These are phyloP conservation scores for Aspergillus luchuensis DNA, from an alignment of 2,329 filamentous ascomycete genomes.

Conservation along the genomic window DNA sequence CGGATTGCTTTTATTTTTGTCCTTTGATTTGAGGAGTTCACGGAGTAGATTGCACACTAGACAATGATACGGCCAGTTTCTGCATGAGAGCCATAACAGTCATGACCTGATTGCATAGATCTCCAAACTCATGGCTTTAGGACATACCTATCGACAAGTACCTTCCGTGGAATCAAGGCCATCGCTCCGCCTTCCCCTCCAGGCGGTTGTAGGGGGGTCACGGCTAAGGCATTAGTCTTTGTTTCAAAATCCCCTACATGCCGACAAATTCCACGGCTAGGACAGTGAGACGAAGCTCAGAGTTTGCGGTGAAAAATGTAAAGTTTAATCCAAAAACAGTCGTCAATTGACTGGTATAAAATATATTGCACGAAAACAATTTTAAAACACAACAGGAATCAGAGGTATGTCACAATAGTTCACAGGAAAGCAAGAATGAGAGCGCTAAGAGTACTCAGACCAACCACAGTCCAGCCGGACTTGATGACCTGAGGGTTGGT, in stretches of 20 bases:
- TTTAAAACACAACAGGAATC: conserved; percentile 35
- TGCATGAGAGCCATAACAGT: not conserved
- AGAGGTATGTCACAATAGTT: conserved; percentile 35
- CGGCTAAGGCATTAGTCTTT: not conserved
- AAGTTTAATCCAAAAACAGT: conserved; percentile 23
- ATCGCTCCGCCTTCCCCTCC: not conserved
- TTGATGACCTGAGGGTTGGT: conserved; percentile 65
- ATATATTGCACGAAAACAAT: conserved; percentile 29
- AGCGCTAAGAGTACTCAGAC: conserved; percentile 55
- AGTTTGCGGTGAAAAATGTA: not conserved
- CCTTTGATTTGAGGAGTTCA: not conserved
- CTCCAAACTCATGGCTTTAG: not conserved
- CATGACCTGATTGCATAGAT: not conserved
- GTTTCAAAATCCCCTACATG: not conserved
- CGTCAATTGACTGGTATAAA: conserved; percentile 23
- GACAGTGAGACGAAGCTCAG: not conserved
- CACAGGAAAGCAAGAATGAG: conserved; percentile 50
- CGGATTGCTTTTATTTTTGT: not conserved
- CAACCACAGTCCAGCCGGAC: conserved; percentile 66
- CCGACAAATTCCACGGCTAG: not conserved
- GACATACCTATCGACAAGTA: not conserved
- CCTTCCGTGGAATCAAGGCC: not conserved
- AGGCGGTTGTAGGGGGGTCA: not conserved
- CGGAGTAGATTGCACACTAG: not conserved
- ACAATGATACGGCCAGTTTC: not conserved